Conservation (phyloP, 306 rosid genomes). For the Hylodesmum podocarpum region DNA sequence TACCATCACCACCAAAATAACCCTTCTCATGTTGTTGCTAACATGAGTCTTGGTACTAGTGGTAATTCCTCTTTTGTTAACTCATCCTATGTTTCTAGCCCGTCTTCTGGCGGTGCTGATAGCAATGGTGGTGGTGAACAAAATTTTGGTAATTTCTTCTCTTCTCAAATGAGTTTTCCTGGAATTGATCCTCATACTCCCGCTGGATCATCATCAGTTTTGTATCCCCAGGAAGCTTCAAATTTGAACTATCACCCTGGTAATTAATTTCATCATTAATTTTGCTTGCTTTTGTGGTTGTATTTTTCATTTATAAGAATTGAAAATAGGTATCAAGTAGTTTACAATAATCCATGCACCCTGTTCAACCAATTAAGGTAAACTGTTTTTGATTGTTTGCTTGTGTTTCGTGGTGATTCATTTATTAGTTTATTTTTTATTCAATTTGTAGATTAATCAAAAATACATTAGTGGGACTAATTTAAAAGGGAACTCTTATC, state of each 20-base stretch:
- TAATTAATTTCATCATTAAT: constrained; percentile 28
- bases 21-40: not conserved
- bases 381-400: too few species aligned
- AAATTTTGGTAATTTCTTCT: constrained; percentile 31
- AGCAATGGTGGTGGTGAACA: not conserved
- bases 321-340: too few species aligned
- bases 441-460: not conserved
- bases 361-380: too few species aligned
- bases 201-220: constrained; percentile 36
- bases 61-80: not conserved
- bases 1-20: not conserved
- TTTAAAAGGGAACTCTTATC: not conserved
- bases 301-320: too few species aligned
- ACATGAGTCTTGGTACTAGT: constrained; percentile 7
- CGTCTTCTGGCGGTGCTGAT: constrained; percentile 44
- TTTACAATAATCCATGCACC: too few species aligned
- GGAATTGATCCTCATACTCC: constrained; percentile 54
- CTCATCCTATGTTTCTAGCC: constrained; percentile 30
- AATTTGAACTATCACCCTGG: constrained; percentile 65
- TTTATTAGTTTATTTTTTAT: not conserved
- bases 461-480: not conserved
- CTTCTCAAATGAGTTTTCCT: constrained; percentile 51
- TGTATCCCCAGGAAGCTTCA: constrained; percentile 46
- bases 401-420: not conserved
- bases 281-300: constrained; percentile 32